These are phyloP conservation scores for Penicillium tannophilum DNA, from an alignment of 495 filamentous ascomycete species.

Conservation along the genomic window DNA sequence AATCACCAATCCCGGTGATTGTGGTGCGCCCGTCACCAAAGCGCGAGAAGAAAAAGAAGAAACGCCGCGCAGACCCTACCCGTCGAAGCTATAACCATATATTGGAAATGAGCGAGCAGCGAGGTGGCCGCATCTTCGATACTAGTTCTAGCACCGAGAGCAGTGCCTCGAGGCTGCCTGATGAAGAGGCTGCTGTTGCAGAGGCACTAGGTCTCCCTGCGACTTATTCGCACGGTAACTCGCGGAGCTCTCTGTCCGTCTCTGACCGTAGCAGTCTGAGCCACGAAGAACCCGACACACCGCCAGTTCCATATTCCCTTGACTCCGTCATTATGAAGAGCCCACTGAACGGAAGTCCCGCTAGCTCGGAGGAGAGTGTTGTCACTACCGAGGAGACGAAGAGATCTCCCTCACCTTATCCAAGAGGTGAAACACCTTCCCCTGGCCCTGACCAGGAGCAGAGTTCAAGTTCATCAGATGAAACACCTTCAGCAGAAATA, in stretches of 20 bases:
- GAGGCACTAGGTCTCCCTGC: constrained; percentile 66
- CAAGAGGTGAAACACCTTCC: constrained; percentile 6
- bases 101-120: constrained; percentile 59
- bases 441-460: constrained; percentile 12
- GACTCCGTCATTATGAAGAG: constrained; percentile 35
- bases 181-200: constrained; percentile 73
- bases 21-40: constrained; percentile 91
- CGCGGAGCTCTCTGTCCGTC: constrained; percentile 53
- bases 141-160: constrained; percentile 48
- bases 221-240: constrained; percentile 34
- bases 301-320: constrained; percentile 29
- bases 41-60: constrained; percentile 87
- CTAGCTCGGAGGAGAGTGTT: constrained; percentile 46
- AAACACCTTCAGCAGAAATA: constrained; percentile 11
- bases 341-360: constrained; percentile 32
- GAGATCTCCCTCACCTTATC: constrained; percentile 13
- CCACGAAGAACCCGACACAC: constrained; percentile 32
- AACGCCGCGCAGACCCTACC: constrained; percentile 76
- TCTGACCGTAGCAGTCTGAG: constrained; percentile 46
- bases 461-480: constrained; percentile 3
- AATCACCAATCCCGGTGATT: constrained; percentile 95
- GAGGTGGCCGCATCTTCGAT: constrained; percentile 59
- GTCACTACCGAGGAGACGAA: constrained; percentile 15
- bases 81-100: constrained; percentile 82
- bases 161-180: constrained; percentile 41